Evolutionary conservation across 495 filamentous ascomycete species (phyloP).

Genomic region (Penicillium tannophilum): DNA sequence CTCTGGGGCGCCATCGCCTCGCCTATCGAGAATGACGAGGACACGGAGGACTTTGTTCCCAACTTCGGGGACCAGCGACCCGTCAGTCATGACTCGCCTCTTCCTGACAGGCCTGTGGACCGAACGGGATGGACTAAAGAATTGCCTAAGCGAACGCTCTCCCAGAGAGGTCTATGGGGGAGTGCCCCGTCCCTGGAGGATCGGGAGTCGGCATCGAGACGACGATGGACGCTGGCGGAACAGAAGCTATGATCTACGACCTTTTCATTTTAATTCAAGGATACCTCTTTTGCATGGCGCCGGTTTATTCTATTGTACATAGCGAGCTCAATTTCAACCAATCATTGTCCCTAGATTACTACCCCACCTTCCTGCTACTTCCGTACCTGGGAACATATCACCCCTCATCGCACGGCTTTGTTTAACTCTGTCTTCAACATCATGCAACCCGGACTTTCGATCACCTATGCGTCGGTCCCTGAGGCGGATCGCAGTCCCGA

Average conservation of each 20-base stretch:
- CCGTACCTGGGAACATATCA: too few relatives aligned
- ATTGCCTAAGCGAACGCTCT: slow-evolving; percentile 37
- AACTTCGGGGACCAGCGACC: slow-evolving; percentile 37
- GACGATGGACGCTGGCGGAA: slow-evolving; percentile 50
- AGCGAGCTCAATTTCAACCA: background rate
- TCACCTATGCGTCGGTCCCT: slow-evolving; percentile 56
- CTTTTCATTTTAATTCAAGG: slow-evolving; percentile 1
- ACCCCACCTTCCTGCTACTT: background rate
- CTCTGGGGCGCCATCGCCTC: slow-evolving; percentile 41
- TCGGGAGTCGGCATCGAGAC: slow-evolving; percentile 32
- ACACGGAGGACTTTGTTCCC: slow-evolving; percentile 35
- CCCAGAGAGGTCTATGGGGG: slow-evolving; percentile 49
- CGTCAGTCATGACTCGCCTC: slow-evolving; percentile 19
- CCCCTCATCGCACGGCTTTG: background rate
- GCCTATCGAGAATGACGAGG: slow-evolving; percentile 18
- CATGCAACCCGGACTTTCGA: slow-evolving; percentile 42
- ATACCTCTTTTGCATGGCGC: slow-evolving; percentile 35
- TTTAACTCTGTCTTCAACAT: background rate
- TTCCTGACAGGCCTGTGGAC: slow-evolving; percentile 11
- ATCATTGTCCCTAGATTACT: slow-evolving; percentile 16
- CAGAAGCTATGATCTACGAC: slow-evolving; percentile 32
- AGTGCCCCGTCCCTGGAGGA: slow-evolving; percentile 38
- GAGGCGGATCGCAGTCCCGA: slow-evolving; percentile 56
- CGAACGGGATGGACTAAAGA: slow-evolving; percentile 27
- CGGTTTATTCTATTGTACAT: slow-evolving; percentile 9